Percentiles rank a stretch among this genome's conserved stretches.
phyloP scores from a whole-genome alignment of 108 stramenopile genomes.

The Parmales sp. region DNA sequence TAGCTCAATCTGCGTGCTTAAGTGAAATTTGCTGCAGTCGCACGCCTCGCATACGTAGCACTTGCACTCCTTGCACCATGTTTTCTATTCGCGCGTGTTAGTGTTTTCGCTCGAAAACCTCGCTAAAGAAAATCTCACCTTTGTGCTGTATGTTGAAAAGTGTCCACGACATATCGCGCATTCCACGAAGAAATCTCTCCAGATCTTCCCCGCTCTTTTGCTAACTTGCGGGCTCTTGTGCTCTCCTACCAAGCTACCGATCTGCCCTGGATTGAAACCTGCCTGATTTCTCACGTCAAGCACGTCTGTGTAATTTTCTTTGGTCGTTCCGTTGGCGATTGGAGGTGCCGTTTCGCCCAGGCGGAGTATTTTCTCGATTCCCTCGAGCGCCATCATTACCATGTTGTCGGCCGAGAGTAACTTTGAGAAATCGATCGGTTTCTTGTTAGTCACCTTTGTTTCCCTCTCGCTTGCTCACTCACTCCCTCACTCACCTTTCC shows the following conservation, averaged over 20 bases:
- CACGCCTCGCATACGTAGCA: conserved; percentile 85
- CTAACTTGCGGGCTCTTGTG: conserved; percentile 70
- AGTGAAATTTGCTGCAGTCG: conserved; percentile 81
- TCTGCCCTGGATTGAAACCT: not conserved
- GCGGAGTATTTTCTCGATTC: conserved; percentile 83
- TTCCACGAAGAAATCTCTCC: conserved; percentile 86
- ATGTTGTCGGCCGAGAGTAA: conserved; percentile 72
- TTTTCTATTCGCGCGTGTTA: too few species aligned
- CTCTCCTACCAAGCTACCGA: conserved; percentile 28
- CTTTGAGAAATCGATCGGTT: conserved; percentile 1
- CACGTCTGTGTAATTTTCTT: conserved; percentile 31
- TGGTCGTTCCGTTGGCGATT: conserved; percentile 22
- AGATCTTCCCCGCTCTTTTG: conserved; percentile 81
- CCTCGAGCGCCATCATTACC: conserved; percentile 94
- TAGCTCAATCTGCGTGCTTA: conserved; percentile 87
- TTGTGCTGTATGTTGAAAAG: conserved; percentile 67
- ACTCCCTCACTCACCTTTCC: conserved; percentile 14
- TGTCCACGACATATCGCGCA: conserved; percentile 84
- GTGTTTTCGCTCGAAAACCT: too few species aligned
- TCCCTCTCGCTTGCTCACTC: not conserved
- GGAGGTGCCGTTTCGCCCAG: conserved; percentile 54
- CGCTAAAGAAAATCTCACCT: conserved; percentile 67
- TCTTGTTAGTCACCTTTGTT: not conserved
- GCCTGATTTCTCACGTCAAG: not conserved
- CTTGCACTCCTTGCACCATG: conserved; percentile 88